Evolutionary conservation across 2,329 filamentous ascomycete species (phyloP), one percentile per base, ranked within the genome.

Genomic region (Pezicula rhizophila): DNA sequence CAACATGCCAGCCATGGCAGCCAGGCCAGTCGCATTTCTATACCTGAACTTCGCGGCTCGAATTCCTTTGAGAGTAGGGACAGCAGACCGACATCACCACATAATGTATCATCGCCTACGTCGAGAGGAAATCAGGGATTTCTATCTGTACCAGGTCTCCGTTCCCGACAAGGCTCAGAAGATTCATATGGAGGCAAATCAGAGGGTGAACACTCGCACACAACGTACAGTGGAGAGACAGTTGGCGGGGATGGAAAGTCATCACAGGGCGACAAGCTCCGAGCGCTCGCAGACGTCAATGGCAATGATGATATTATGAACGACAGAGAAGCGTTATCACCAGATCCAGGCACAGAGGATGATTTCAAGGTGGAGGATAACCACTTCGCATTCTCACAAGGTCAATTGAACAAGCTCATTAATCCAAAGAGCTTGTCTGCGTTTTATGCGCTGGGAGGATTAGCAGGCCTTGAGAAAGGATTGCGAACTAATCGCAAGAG

Each of bases 341-440:
- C 87, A 0, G 86, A 91, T 61, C 84, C 82, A 1, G 84, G 84
- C 6, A 84, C 80, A 1, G 85, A 90, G 65, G 76, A 71, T 15
- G 82, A 87, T 54, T 92, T 88, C 58, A 61, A 78, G 39, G 77
- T 84, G 14, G 73, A 81, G 42, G 72, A 84, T 58, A 89, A 87
- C 64, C 80, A 76, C 40, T 89, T 90, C 58, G 86, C 84, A 8
- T 89, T 84, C 59, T 78, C 82, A 0, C 84, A 84, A 10, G 87
- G 87, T 20, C 85, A 87, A 57, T 69, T 89, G 58, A 82, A 80
- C 53, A 92, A 92, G 68, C 70, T 93, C 6, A 73, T 90, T 45
- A 91, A 91, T 55, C 87, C 88, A 1, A 93, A 93, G 68, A 90
- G 77, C 58, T 71, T 87, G 52, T 73, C 79, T 23, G 87, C 87